Evolutionary conservation across 2,329 filamentous ascomycete species (phyloP).

Genomic region (Geosmithia putterillii): DNA sequence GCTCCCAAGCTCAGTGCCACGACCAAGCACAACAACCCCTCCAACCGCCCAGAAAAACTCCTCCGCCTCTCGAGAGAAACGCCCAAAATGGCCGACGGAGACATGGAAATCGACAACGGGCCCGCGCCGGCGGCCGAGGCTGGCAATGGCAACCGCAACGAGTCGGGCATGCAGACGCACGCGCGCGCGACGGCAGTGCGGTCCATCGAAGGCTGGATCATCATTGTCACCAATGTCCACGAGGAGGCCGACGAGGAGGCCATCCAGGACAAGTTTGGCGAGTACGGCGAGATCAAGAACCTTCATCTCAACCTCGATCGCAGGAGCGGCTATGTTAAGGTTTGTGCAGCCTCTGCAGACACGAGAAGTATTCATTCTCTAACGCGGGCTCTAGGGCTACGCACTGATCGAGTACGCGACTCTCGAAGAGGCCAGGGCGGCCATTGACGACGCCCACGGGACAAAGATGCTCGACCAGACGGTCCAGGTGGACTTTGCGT

Average conservation of each 20-base stretch:
- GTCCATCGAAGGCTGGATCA: slow-evolving; percentile 82
- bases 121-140: slow-evolving; percentile 20
- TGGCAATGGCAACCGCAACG: slow-evolving; percentile 22
- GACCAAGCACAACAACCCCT: neutral
- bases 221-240: slow-evolving; percentile 77
- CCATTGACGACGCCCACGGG: slow-evolving; percentile 67
- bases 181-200: slow-evolving; percentile 69
- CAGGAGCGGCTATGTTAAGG: slow-evolving; percentile 79
- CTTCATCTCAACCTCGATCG: slow-evolving; percentile 73
- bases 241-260: slow-evolving; percentile 80
- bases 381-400: slow-evolving; percentile 51
- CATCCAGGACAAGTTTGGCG: slow-evolving; percentile 68
- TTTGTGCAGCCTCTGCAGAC: slow-evolving; percentile 18
- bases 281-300: slow-evolving; percentile 81
- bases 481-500: slow-evolving; percentile 71
- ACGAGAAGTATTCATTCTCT: too few species aligned
- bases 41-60: neutral
- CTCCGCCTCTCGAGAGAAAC: neutral
- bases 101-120: slow-evolving; percentile 45
- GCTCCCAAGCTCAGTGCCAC: neutral
- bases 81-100: slow-evolving; percentile 34
- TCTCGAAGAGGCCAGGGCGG: slow-evolving; percentile 65
- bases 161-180: slow-evolving; percentile 58
- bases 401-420: slow-evolving; percentile 77
- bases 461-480: slow-evolving; percentile 74